phyloP scores from a whole-genome alignment of 106 monocot genomes.

The Dendrobium officinale region DNA sequence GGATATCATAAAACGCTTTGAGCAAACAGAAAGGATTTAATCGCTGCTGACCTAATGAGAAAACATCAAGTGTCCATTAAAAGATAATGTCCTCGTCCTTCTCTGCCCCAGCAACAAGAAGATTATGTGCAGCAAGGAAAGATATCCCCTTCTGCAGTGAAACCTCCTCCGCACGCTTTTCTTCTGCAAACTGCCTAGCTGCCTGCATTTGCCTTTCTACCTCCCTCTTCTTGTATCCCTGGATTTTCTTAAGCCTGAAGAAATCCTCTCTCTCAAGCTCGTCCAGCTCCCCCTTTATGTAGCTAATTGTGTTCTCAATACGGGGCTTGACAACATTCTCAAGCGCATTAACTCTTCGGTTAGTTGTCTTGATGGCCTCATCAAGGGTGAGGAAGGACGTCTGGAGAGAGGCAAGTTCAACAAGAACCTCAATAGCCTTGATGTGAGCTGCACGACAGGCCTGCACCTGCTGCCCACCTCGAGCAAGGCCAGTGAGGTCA shows the following conservation, averaged over 20 bases:
- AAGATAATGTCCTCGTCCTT: constrained; percentile 93
- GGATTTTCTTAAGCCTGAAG: constrained; percentile 92
- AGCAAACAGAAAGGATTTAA: background rate
- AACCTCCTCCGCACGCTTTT: constrained; percentile 34
- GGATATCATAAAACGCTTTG: background rate
- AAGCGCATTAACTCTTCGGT: constrained; percentile 86
- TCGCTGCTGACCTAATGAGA: background rate
- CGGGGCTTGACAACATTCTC: constrained; percentile 97
- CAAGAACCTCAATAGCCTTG: constrained; percentile 85
- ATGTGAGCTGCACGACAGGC: constrained; percentile 77
- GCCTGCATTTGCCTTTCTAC: constrained; percentile 49
- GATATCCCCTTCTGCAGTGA: constrained; percentile 65
- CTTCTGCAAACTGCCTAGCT: constrained; percentile 47
- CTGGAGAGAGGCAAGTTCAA: constrained; percentile 91
- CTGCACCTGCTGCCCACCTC: constrained; percentile 82
- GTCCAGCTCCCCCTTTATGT: constrained; percentile 91
- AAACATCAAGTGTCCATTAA: constrained; percentile 14
- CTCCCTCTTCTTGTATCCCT: constrained; percentile 86
- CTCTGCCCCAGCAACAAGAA: constrained; percentile 46
- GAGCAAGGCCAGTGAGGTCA: constrained; percentile 79
- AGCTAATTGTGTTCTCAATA: constrained; percentile 86
- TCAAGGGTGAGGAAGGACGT: constrained; percentile 94
- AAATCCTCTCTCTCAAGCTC: constrained; percentile 97
- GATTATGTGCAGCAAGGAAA: constrained; percentile 33
- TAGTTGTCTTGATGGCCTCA: constrained; percentile 96